These are phyloP conservation scores for Wickerhamiella allomyrinae DNA, from an alignment of 805 yeast species.

Conservation along the genomic window DNA sequence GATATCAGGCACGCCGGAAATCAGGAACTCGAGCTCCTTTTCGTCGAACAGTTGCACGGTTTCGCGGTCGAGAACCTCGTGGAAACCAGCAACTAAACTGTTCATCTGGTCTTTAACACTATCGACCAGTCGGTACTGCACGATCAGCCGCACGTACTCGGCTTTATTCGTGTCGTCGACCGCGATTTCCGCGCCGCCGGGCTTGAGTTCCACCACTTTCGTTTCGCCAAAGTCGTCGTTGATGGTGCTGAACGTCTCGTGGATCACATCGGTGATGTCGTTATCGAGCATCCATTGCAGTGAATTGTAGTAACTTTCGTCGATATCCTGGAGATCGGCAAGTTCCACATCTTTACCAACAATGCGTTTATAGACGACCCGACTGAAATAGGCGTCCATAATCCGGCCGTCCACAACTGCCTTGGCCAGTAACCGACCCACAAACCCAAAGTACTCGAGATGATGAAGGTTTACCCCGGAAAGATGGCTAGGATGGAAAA, in stretches of 20 bases:
- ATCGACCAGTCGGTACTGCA: constrained; percentile 69
- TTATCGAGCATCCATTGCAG: constrained; percentile 92
- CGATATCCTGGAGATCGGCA: constrained; percentile 89
- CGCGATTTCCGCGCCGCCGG: constrained; percentile 65
- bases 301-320: constrained; percentile 82
- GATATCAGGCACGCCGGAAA: constrained; percentile 91
- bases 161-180: constrained; percentile 86
- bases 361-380: constrained; percentile 85
- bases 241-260: constrained; percentile 87
- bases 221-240: constrained; percentile 89
- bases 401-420: constrained; percentile 79
- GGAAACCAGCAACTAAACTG: constrained; percentile 69
- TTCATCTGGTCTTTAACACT: constrained; percentile 83
- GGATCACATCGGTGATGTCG: constrained; percentile 88
- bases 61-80: constrained; percentile 75
- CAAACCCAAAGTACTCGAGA: constrained; percentile 79
- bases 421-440: constrained; percentile 87
- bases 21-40: constrained; percentile 81
- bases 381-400: constrained; percentile 85
- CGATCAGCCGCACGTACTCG: constrained; percentile 74
- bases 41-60: constrained; percentile 81
- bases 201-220: constrained; percentile 65
- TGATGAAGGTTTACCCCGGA: constrained; percentile 67
- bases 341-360: constrained; percentile 67
- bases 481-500: constrained; percentile 80